Percentiles rank a stretch among this genome's conserved stretches.
Conservation (phyloP, 352 stramenopile species). For the Phytopythium delawarense region DNA sequence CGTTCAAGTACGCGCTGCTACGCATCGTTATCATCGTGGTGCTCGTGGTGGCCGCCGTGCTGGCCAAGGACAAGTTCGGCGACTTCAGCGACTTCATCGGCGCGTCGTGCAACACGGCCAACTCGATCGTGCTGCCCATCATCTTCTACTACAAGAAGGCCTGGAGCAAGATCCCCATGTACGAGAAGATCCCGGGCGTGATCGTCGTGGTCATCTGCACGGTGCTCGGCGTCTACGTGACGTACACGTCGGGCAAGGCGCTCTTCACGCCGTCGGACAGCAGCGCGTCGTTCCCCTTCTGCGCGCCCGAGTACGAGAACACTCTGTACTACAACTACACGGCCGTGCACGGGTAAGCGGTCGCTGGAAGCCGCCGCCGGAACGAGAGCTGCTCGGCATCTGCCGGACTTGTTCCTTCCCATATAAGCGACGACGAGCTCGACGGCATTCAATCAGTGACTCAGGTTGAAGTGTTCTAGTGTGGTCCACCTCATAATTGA, state of each 20-base stretch:
- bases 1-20: slow-evolving; percentile 27
- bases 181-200: slow-evolving; percentile 1
- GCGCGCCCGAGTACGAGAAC: slow-evolving; percentile 38
- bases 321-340: slow-evolving; percentile 48
- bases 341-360: slow-evolving; percentile 12
- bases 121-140: slow-evolving; percentile 62
- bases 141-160: slow-evolving; percentile 66
- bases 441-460: no score
- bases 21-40: slow-evolving; percentile 26
- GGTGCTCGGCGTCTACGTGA: neutral
- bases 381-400: neutral
- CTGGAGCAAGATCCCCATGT: slow-evolving; percentile 29
- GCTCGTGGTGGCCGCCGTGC: slow-evolving; percentile 30
- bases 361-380: no score
- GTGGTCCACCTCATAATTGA: neutral
- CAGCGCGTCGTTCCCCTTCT: slow-evolving; percentile 44
- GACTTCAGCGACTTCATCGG: slow-evolving; percentile 60
- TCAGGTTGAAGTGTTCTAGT: neutral
- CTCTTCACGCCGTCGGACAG: slow-evolving; percentile 28
- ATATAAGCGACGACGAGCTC: neutral
- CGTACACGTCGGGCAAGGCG: slow-evolving; percentile 36
- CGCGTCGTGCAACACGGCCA: slow-evolving; percentile 49
- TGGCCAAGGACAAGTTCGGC: slow-evolving; percentile 51
- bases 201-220: slow-evolving; percentile 1
- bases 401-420: neutral